Percentiles rank a stretch among this genome's conserved stretches.
Conservation (phyloP, 345 rosid species). For the Boechera divaricarpa region DNA sequence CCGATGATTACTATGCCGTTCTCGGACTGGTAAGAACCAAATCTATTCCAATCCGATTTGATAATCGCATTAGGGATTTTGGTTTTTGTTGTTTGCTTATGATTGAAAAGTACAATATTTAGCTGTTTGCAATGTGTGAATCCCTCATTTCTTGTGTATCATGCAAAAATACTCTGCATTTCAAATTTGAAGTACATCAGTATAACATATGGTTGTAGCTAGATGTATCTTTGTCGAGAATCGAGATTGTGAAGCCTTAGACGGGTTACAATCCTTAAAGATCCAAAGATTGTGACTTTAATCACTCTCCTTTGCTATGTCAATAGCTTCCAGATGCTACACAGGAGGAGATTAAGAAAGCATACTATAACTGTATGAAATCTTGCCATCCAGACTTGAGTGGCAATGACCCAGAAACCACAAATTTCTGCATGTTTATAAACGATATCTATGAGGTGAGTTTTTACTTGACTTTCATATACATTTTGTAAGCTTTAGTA, state of each 20-base stretch:
- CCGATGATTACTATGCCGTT: slow-evolving; percentile 88
- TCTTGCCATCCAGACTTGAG: slow-evolving; percentile 96
- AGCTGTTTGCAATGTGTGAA: not conserved
- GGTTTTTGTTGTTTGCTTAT: too few species aligned
- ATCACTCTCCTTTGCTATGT: slow-evolving; percentile 1
- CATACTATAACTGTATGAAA: slow-evolving; percentile 97
- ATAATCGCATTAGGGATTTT: not conserved
- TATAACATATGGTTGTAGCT: not conserved
- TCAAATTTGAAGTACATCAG: not conserved
- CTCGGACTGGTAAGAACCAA: slow-evolving; percentile 69
- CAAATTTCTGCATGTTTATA: slow-evolving; percentile 94
- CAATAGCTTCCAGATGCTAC: slow-evolving; percentile 84
- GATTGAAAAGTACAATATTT: not conserved
- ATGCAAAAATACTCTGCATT: not conserved
- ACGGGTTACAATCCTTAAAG: not conserved
- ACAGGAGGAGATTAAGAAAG: slow-evolving; percentile 85
- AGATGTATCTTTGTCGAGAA: not conserved
- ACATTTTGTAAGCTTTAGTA: not conserved
- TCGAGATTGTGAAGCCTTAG: not conserved
- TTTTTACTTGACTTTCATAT: slow-evolving; percentile 16
- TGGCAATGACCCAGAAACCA: slow-evolving; percentile 78
- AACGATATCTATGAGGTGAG: slow-evolving; percentile 88
- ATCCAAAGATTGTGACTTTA: slow-evolving; percentile 5
- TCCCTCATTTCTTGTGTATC: not conserved
- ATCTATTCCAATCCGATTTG: not conserved